Evolutionary conservation across 139 green algal species (phyloP), one percentile per base, ranked within the genome.

Genomic region (Spirogloea muscicola): DNA sequence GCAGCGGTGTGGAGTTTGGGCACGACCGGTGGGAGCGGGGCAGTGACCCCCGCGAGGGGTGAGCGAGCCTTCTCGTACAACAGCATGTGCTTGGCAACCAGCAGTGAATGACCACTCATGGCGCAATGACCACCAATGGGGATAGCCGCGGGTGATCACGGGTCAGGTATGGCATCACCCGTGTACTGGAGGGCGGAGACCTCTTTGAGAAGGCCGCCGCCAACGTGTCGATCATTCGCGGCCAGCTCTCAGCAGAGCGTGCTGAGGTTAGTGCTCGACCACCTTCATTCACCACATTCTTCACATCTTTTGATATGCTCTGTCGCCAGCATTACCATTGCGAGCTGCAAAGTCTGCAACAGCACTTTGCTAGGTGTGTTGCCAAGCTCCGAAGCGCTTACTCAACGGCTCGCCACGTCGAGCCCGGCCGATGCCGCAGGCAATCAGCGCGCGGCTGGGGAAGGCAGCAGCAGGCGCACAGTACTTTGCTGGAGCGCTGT

Each of bases 401-500:
- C n/a, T n/a, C n/a, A n/a, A n/a, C n/a, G n/a, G n/a, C n/a, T n/a
- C n/a, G n/a, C n/a, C n/a, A n/a, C n/a, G n/a, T n/a, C n/a, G n/a
- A n/a, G n/a, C n/a, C n/a, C n/a, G n/a, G n/a, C n/a, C n/a, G n/a
- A 31, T 21, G 46, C 46, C 29, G 39, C 79, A 82, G 72, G 71
- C 77, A 6, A 82, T 82, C 72, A 92, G 85, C 79, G 80, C 72
- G 1, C 1, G 67, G 33, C 78, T 89, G 2, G 91, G 91, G 38
- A 87, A 96, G 27, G 86, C 93, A n/a, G 58, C 65, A 6, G 90
- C 89, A 3, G 91, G 91, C 0, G 84, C 95, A 70, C 49, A 76
- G 0, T 98, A 97, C 82, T 82, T 85, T 27, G 94, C 94, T 0
- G 91, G 88, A 0, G 91, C 94, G 7, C 86, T 99, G 77, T 94